Evolutionary conservation across 345 rosid species (phyloP).

Genomic region (Gossypium raimondii): DNA sequence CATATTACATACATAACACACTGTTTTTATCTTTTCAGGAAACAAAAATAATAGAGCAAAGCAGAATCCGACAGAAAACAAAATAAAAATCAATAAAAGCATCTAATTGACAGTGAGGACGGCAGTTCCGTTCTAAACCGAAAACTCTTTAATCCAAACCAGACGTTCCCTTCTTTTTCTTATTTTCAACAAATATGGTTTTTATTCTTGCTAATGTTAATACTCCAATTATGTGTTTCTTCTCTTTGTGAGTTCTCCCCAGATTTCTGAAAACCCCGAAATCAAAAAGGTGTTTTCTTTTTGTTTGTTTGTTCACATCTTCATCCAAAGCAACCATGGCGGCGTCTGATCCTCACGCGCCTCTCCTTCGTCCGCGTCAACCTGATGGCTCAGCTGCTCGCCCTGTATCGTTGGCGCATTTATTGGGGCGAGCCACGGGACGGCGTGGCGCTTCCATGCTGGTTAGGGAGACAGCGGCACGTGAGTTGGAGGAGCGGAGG

Average conservation of each 20-base stretch:
- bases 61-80: too few relatives aligned
- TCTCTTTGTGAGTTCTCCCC: neutral
- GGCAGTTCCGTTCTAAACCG: neutral
- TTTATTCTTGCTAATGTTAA: neutral
- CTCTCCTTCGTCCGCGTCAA: slow-evolving; percentile 63
- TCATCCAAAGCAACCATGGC: slow-evolving; percentile 16
- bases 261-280: neutral
- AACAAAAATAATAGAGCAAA: too few relatives aligned
- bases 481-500: slow-evolving; percentile 83
- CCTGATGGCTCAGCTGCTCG: slow-evolving; percentile 27
- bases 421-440: slow-evolving; percentile 84
- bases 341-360: slow-evolving; percentile 48
- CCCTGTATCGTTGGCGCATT: slow-evolving; percentile 53
- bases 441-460: slow-evolving; percentile 81
- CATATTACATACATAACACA: too few relatives aligned
- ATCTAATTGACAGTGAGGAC: too few relatives aligned
- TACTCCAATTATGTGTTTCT: neutral
- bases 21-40: too few relatives aligned
- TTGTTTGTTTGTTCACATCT: slow-evolving; percentile 3
- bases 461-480: slow-evolving; percentile 91
- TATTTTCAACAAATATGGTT: neutral
- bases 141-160: neutral
- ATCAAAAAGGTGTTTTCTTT: neutral
- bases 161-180: too few relatives aligned
- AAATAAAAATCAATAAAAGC: too few relatives aligned